A percentile compares a stretch with the other conserved stretches of the same genome.
Conservation (phyloP, 768 basidiomycete species). For the Panaeolus cyanescens region DNA sequence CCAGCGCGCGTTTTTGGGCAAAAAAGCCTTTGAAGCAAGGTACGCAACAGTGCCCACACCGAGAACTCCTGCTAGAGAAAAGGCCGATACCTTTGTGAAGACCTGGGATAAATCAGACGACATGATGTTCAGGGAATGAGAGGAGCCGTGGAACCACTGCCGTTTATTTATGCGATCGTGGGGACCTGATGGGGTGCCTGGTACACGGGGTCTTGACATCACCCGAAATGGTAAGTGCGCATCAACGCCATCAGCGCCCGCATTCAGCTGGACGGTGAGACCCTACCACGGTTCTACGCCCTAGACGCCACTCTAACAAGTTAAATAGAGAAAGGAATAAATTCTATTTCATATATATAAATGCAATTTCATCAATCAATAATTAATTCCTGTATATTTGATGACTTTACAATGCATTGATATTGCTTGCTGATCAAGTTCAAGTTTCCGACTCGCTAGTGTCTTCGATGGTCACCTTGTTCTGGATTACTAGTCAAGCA, state of each 20-base stretch:
- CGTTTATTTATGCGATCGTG: too few relatives aligned
- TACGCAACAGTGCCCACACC: conserved; percentile 52
- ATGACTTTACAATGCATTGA: neutral
- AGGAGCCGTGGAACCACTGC: neutral
- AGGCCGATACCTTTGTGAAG: conserved; percentile 52
- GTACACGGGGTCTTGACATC: too few relatives aligned
- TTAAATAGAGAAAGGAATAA: too few relatives aligned
- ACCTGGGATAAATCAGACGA: conserved; percentile 16
- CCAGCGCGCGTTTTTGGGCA: conserved; percentile 65
- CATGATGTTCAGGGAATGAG: neutral
- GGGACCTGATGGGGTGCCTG: too few relatives aligned
- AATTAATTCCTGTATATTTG: too few relatives aligned
- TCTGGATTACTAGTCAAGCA: neutral
- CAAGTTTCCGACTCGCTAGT: neutral
- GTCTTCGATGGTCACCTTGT: neutral
- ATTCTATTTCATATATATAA: too few relatives aligned
- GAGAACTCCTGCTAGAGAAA: conserved; percentile 63
- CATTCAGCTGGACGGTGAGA: too few relatives aligned
- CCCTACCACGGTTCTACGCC: too few relatives aligned
- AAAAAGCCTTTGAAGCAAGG: conserved; percentile 50
- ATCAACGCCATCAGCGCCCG: too few relatives aligned
- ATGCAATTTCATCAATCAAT: too few relatives aligned
- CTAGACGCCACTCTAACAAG: too few relatives aligned
- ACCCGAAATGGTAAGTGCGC: too few relatives aligned
- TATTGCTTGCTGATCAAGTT: neutral